These are phyloP conservation scores for Elaeis guineensis DNA, from an alignment of 176 grass and related monocot species.

Conservation along the genomic window DNA sequence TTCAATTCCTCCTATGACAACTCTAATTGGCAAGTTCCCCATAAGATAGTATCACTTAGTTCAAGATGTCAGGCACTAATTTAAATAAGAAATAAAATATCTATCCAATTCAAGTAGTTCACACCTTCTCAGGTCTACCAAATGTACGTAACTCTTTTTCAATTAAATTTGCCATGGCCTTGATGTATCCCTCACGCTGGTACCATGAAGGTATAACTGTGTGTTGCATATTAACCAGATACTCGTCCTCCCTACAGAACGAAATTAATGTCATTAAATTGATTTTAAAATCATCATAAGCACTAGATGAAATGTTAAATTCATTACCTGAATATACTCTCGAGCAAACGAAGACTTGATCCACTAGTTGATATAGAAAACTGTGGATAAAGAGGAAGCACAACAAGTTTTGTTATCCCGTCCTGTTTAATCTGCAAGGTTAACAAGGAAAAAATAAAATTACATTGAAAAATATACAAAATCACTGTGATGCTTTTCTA, in stretches of 20 bases:
- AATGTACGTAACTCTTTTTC: conserved; percentile 78
- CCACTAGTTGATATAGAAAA: conserved; percentile 99
- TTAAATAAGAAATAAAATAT: no score
- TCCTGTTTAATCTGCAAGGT: conserved; percentile 74
- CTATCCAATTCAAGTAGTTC: background rate
- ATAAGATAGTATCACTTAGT: no score
- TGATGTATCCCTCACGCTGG: conserved; percentile 98
- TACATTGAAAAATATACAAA: no score
- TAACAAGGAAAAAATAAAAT: conserved; percentile 11
- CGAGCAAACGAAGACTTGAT: conserved; percentile 91
- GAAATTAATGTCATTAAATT: conserved; percentile 9
- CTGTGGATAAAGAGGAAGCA: conserved; percentile 96
- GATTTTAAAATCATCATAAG: conserved; percentile 2
- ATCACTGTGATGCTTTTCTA: no score
- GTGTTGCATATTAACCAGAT: conserved; percentile 99
- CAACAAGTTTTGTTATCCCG: conserved; percentile 96
- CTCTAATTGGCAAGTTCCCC: no score
- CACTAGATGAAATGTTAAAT: conserved; percentile 7
- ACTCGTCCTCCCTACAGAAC: conserved; percentile 83
- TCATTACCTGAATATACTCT: conserved; percentile 88
- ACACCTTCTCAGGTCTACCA: conserved; percentile 62
- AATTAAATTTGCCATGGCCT: conserved; percentile 91
- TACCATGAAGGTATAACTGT: conserved; percentile 99
- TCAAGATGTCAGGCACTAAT: no score
- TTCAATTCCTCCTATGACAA: no score